A percentile compares a stretch with the other conserved stretches of the same genome.
Conservation (phyloP, 805 yeast genomes). For the Candida namnaoensis region DNA sequence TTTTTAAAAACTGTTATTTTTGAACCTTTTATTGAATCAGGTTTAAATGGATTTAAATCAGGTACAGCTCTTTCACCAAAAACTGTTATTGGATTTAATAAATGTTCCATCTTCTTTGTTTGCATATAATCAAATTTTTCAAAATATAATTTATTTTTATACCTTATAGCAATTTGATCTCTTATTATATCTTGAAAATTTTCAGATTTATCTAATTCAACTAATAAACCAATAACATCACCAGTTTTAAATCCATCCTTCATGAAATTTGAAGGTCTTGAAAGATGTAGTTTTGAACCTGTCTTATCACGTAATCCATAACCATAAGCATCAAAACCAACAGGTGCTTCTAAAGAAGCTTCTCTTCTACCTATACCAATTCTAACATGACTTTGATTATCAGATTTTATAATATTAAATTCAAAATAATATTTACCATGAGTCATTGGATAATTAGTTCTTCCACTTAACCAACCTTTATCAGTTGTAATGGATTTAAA, state of each 20-base stretch:
- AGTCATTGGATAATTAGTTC: constrained; percentile 66
- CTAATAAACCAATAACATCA: constrained; percentile 74
- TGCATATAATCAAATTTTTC: constrained; percentile 79
- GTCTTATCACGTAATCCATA: constrained; percentile 79
- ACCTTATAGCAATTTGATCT: constrained; percentile 83
- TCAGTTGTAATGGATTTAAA: constrained; percentile 42
- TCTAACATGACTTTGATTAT: constrained; percentile 50
- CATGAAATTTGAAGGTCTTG: constrained; percentile 55
- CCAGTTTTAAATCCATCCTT: constrained; percentile 55
- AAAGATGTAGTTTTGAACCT: constrained; percentile 69
- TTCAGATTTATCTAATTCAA: constrained; percentile 51
- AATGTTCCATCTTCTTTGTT: constrained; percentile 63
- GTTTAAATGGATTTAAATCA: constrained; percentile 35
- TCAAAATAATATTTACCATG: constrained; percentile 83
- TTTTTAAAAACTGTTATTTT: constrained; percentile 66
- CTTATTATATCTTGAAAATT: constrained; percentile 44
- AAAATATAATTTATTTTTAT: constrained; percentile 66
- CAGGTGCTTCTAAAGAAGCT: constrained; percentile 88
- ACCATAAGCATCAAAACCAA: constrained; percentile 91
- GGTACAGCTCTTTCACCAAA: constrained; percentile 61
- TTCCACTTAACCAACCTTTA: constrained; percentile 73
- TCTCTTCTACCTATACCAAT: constrained; percentile 81
- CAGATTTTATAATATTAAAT: constrained; percentile 41
- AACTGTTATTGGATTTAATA: constrained; percentile 62
- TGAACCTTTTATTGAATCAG: constrained; percentile 47